These are phyloP conservation scores for Backusella tarrabulga DNA, from an alignment of 192 early-diverging fungal species.

Conservation along the genomic window DNA sequence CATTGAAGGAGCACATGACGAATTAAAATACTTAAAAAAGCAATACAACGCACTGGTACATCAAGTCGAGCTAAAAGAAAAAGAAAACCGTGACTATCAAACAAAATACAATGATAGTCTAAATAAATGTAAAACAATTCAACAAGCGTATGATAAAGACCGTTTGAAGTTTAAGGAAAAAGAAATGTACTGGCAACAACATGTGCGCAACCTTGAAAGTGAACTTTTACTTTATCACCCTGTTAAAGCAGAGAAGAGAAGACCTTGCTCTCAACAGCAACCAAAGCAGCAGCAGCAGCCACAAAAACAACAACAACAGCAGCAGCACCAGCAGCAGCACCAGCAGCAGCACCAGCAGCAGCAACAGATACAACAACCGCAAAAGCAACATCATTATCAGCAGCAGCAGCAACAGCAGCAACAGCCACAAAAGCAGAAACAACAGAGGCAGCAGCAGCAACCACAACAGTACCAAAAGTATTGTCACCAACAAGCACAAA, in stretches of 20 bases:
- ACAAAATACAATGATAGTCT: constrained; percentile 3
- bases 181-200: background rate
- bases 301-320: background rate
- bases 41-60: constrained; percentile 4
- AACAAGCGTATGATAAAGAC: background rate
- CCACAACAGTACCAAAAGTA: background rate
- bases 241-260: background rate
- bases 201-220: background rate
- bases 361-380: background rate
- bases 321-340: background rate
- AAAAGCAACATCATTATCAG: background rate
- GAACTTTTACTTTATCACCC: constrained; percentile 1
- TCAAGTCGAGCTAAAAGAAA: background rate
- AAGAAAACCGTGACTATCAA: background rate
- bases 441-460: background rate
- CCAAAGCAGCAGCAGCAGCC: background rate
- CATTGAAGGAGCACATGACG: background rate
- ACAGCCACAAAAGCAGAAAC: no score
- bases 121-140: background rate
- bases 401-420: background rate
- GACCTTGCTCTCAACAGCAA: background rate
- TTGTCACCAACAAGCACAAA: background rate
- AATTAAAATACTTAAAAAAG: constrained; percentile 4
- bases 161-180: background rate
- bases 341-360: background rate